Evolutionary conservation across 106 monocot genomes (phyloP).

Genomic region (Gastrodia elata): DNA sequence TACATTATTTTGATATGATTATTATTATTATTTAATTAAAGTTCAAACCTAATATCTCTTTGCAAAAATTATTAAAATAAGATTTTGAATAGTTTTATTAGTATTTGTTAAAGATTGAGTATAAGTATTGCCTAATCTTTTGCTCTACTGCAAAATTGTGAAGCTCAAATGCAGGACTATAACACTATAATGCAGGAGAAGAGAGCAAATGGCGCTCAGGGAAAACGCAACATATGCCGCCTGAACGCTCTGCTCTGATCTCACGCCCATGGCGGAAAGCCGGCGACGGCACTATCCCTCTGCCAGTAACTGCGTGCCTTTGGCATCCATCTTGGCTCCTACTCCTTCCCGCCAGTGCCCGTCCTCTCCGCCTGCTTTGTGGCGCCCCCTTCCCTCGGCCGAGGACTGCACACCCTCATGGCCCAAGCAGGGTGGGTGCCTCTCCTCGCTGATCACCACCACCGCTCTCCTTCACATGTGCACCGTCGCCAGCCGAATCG

Average conservation of each 20-base stretch:
- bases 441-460: slow-evolving; percentile 19
- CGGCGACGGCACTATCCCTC: slow-evolving; percentile 7
- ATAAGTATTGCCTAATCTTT: too few species aligned
- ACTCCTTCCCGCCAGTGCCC: slow-evolving; percentile 25
- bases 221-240: not conserved
- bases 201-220: not conserved
- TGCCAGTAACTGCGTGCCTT: slow-evolving; percentile 10
- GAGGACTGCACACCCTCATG: slow-evolving; percentile 23
- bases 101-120: too few species aligned
- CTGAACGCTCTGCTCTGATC: slow-evolving; percentile 1
- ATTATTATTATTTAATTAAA: too few species aligned
- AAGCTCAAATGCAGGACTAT: too few species aligned
- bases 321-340: slow-evolving; percentile 13
- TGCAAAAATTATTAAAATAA: too few species aligned
- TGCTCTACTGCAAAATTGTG: too few species aligned
- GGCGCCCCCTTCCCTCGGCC: slow-evolving; percentile 8
- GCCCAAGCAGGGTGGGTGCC: slow-evolving; percentile 14
- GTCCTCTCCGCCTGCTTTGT: slow-evolving; percentile 23
- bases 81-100: too few species aligned
- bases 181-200: too few species aligned
- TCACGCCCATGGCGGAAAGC: slow-evolving; percentile 8
- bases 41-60: too few species aligned
- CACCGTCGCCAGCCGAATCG: slow-evolving; percentile 14
- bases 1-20: too few species aligned
- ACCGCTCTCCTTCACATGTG: slow-evolving; percentile 38